Evolutionary conservation across 1,284 basidiomycete species (phyloP).

Genomic region (Rhodotorula sp.): DNA sequence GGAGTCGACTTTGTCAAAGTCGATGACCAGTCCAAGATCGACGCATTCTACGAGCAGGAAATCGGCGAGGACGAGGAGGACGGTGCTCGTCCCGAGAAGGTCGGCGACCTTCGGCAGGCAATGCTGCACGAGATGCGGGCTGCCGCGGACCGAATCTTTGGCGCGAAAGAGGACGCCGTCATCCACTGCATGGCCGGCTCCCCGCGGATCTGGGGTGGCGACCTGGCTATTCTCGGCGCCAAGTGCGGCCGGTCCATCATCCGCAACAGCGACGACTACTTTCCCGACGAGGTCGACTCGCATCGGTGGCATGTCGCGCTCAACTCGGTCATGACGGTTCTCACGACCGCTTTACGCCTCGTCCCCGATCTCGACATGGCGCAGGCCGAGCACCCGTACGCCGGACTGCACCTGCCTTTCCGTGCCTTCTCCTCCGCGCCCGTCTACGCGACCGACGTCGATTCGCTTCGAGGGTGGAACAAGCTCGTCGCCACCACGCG

Average conservation of each 20-base stretch:
- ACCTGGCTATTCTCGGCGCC: constrained; percentile 1
- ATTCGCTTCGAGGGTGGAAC: neutral
- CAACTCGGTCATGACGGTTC: constrained; percentile 41
- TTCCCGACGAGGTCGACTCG: constrained; percentile 43
- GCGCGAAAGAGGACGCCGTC: constrained; percentile 31
- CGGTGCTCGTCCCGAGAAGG: neutral
- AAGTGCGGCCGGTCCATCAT: constrained; percentile 9
- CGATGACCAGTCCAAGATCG: constrained; percentile 46
- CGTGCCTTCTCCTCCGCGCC: constrained; percentile 43
- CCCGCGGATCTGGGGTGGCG: constrained; percentile 32
- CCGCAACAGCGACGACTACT: constrained; percentile 46
- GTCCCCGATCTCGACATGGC: constrained; percentile 48
- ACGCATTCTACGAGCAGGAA: constrained; percentile 29
- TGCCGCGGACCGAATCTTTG: constrained; percentile 42
- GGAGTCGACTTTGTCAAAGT: constrained; percentile 48
- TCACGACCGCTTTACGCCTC: constrained; percentile 34
- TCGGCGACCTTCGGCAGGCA: constrained; percentile 2
- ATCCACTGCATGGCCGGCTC: constrained; percentile 47
- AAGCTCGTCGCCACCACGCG: constrained; percentile 18
- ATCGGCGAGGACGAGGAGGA: constrained; percentile 1
- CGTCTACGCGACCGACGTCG: constrained; percentile 3
- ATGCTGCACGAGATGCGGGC: constrained; percentile 34
- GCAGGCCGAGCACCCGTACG: constrained; percentile 21
- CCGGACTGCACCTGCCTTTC: constrained; percentile 43
- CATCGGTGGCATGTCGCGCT: constrained; percentile 46